A percentile compares a stretch with the other conserved stretches of the same genome.
Evolutionary conservation across 805 yeast genomes (phyloP).

Genomic region (Ogataea saltuana): DNA sequence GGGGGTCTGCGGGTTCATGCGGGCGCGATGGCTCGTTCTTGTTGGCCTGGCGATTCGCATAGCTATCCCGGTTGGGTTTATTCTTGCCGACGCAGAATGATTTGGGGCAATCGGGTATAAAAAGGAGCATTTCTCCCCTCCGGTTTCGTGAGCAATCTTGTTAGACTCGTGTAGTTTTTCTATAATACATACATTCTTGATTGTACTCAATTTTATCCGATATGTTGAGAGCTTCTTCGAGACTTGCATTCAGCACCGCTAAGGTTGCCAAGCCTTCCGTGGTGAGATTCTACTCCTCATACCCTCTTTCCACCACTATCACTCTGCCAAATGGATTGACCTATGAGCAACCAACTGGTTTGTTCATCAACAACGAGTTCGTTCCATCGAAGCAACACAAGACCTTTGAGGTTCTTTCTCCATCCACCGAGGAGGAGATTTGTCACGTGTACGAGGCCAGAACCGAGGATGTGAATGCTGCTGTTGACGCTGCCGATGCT

Average conservation of each 20-base stretch:
- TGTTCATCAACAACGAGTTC: slow-evolving; percentile 59
- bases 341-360: slow-evolving; percentile 60
- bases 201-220: neutral
- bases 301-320: slow-evolving; percentile 40
- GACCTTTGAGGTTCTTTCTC: slow-evolving; percentile 52
- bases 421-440: slow-evolving; percentile 53
- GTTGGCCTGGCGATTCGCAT: too few relatives aligned
- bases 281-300: slow-evolving; percentile 28
- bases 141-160: neutral
- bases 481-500: slow-evolving; percentile 64
- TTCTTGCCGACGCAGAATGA: too few relatives aligned
- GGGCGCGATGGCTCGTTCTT: too few relatives aligned
- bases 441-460: slow-evolving; percentile 55
- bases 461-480: slow-evolving; percentile 65
- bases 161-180: neutral
- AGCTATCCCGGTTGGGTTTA: too few relatives aligned
- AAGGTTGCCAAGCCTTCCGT: slow-evolving; percentile 19
- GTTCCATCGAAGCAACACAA: slow-evolving; percentile 49
- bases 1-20: neutral
- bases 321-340: slow-evolving; percentile 70
- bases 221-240: slow-evolving; percentile 25
- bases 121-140: neutral
- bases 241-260: slow-evolving; percentile 15
- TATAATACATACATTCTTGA: neutral
- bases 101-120: too few relatives aligned